phyloP scores from a whole-genome alignment of 441 rosid genomes.

The Croton setiger region DNA sequence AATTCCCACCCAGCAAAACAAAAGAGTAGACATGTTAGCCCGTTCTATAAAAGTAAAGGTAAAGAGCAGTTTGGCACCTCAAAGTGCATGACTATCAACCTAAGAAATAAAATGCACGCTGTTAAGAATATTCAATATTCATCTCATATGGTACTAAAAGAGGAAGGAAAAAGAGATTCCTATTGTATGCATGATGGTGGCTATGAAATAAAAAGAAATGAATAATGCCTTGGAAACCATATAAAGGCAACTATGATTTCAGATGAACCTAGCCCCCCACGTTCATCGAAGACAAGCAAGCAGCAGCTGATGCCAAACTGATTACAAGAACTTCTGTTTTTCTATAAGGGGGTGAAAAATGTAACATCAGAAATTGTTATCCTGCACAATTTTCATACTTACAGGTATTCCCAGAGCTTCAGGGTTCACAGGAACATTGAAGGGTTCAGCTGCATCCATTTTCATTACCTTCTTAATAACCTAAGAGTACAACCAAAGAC shows the following conservation, averaged over 20 bases:
- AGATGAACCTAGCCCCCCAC: not conserved
- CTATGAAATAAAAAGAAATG: not conserved
- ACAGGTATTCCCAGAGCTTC: constrained; percentile 98
- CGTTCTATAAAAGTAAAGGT: not conserved
- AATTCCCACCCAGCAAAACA: constrained; percentile 3
- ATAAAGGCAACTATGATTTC: not conserved
- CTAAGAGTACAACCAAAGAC: constrained; percentile 28
- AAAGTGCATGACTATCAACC: not conserved
- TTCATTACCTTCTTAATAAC: constrained; percentile 93
- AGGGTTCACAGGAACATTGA: constrained; percentile 87
- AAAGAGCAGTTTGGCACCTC: not conserved
- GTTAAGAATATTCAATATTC: not conserved
- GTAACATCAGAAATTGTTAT: not conserved
- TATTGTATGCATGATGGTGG: not conserved
- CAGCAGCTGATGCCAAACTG: not conserved
- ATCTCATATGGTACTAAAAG: not conserved
- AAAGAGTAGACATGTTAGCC: not conserved
- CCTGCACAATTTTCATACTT: constrained; percentile 30
- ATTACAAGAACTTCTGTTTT: not conserved
- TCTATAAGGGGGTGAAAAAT: not conserved
- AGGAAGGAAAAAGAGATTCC: constrained; percentile 4
- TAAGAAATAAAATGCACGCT: not conserved
- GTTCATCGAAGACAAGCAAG: not conserved
- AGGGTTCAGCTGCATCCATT: constrained; percentile 98
- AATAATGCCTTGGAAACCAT: not conserved